Conservation (phyloP, 495 filamentous ascomycete species). For the Ascodesmis nigricans region DNA sequence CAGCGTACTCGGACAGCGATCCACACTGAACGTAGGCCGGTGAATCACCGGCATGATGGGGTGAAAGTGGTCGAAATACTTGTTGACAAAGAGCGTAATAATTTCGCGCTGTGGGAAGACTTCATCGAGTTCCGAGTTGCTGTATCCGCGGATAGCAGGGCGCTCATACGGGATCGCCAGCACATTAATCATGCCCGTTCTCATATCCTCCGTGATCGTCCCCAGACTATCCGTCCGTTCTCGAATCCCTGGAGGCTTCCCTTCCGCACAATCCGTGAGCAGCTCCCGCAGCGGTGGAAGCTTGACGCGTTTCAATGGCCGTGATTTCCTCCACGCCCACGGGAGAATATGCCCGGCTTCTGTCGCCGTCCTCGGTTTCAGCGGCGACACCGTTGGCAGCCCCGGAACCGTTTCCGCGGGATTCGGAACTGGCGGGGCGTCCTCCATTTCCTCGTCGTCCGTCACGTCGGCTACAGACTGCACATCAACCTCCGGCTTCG, state of each 20-base stretch:
- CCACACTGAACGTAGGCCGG: conserved; percentile 19
- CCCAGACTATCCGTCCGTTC: conserved; percentile 11
- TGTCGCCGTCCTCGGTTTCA: too few species aligned
- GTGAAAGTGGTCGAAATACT: conserved; percentile 23
- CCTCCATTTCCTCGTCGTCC: too few species aligned
- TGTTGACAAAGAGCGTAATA: conserved; percentile 18
- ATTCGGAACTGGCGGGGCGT: too few species aligned
- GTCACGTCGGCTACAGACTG: too few species aligned
- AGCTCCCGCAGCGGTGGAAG: conserved; percentile 19
- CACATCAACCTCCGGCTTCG: too few species aligned
- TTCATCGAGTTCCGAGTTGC: conserved; percentile 16
- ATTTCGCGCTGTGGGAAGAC: conserved; percentile 14
- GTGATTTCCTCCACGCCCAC: conserved; percentile 21
- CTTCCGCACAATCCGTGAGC: conserved; percentile 5
- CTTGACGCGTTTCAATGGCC: conserved; percentile 15
- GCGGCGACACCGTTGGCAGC: conserved; percentile 18
- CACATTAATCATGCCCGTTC: conserved; percentile 17
- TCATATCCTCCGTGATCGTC: conserved; percentile 15
- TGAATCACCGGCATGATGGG: conserved; percentile 22
- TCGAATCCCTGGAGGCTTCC: too few species aligned
- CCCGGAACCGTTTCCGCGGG: conserved; percentile 5
- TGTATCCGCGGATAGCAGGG: conserved; percentile 13
- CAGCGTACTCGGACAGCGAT: conserved; percentile 18
- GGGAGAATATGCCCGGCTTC: too few species aligned
- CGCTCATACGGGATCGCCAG: conserved; percentile 15